phyloP scores from a whole-genome alignment of 306 rosid genomes.

The Senna tora region DNA sequence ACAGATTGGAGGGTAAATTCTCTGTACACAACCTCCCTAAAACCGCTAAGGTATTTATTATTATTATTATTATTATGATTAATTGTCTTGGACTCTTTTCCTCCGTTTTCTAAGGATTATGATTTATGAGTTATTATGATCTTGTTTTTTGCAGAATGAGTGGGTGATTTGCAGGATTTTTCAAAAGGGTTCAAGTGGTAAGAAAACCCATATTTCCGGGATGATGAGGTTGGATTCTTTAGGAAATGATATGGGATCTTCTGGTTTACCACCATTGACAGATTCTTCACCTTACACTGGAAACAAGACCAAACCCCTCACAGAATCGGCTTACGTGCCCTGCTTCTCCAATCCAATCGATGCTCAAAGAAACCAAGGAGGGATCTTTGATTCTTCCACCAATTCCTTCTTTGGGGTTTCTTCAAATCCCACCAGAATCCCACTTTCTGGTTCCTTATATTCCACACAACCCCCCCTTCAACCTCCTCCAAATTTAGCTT shows the following conservation, averaged over 20 bases:
- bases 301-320: constrained; percentile 41
- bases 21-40: constrained; percentile 80
- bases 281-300: constrained; percentile 58
- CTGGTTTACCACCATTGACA: constrained; percentile 69
- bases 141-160: constrained; percentile 65
- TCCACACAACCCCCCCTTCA: constrained; percentile 40
- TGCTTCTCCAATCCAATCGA: constrained; percentile 95
- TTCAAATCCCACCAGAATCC: constrained; percentile 51
- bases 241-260: constrained; percentile 50
- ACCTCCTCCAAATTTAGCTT: constrained; percentile 34
- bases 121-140: neutral
- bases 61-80: no score
- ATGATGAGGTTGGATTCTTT: constrained; percentile 49
- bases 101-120: neutral
- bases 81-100: neutral
- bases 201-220: constrained; percentile 73
- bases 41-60: constrained; percentile 74
- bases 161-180: constrained; percentile 97
- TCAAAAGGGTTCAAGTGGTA: constrained; percentile 75
- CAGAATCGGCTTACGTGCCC: constrained; percentile 87
- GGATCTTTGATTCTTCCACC: constrained; percentile 51
- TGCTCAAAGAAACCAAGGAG: constrained; percentile 61
- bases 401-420: constrained; percentile 45
- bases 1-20: constrained; percentile 83
- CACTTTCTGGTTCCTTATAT: constrained; percentile 43